A percentile compares a stretch with the other conserved stretches of the same genome.
These are phyloP conservation scores for Penicillium desertorum DNA, from an alignment of 495 filamentous ascomycete species.

Conservation along the genomic window DNA sequence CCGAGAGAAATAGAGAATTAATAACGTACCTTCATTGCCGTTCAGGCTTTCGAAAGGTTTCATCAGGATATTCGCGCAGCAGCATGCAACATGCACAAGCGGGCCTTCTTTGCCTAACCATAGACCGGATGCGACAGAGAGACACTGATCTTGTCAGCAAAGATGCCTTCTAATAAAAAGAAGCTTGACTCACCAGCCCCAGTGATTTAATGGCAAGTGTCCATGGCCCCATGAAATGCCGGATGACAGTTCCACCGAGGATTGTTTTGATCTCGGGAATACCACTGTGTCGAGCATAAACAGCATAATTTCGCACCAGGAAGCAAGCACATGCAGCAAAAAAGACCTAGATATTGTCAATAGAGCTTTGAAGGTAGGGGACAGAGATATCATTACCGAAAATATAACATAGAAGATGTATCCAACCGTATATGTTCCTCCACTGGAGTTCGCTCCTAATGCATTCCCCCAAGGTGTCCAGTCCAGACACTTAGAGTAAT, in stretches of 20 bases:
- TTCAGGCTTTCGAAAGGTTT: constrained; percentile 82
- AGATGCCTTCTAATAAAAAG: background rate
- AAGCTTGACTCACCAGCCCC: constrained; percentile 64
- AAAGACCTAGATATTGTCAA: constrained; percentile 54
- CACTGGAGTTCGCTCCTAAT: constrained; percentile 60
- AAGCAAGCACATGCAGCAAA: constrained; percentile 79
- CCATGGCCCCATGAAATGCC: constrained; percentile 89
- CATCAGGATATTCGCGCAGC: constrained; percentile 94
- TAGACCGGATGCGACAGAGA: constrained; percentile 91
- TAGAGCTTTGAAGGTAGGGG: constrained; percentile 14
- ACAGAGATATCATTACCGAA: constrained; percentile 57
- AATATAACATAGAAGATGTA: constrained; percentile 82
- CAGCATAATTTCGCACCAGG: constrained; percentile 78
- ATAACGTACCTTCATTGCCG: constrained; percentile 76
- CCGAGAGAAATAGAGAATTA: background rate
- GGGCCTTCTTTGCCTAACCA: constrained; percentile 99
- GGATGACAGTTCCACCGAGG: constrained; percentile 90
- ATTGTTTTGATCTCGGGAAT: constrained; percentile 99
- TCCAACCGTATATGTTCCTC: constrained; percentile 74
- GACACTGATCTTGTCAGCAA: constrained; percentile 52
- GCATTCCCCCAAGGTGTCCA: constrained; percentile 86
- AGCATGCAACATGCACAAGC: constrained; percentile 95
- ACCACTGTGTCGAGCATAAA: constrained; percentile 91
- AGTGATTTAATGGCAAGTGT: constrained; percentile 89
- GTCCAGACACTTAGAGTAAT: constrained; percentile 70